Percentiles rank a stretch among this genome's conserved stretches.
Conservation (phyloP, 179 eudicot genomes). For the Spinacia oleracea region DNA sequence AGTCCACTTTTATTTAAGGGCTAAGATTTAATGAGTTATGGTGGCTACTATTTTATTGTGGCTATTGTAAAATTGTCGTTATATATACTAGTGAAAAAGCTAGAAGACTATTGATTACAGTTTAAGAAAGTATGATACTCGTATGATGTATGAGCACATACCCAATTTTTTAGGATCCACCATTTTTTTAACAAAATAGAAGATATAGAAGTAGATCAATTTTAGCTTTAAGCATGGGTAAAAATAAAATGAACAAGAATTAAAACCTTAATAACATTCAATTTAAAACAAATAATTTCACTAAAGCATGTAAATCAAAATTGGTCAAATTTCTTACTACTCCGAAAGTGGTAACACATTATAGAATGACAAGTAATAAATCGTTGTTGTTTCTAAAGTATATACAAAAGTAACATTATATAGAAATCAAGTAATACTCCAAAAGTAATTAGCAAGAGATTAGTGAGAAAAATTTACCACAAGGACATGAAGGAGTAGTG, state of each 20-base stretch:
- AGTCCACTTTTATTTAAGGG: no score
- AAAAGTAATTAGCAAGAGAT: neutral
- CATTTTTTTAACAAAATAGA: neutral
- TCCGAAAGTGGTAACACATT: no score
- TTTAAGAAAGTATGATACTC: neutral
- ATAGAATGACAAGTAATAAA: no score
- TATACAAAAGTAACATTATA: neutral
- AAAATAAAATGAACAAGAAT: no score
- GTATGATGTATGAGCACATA: conserved; percentile 17
- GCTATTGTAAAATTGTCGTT: no score
- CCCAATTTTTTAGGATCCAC: neutral
- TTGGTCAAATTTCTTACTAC: no score
- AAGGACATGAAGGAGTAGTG: conserved; percentile 38
- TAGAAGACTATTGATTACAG: neutral
- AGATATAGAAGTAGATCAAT: neutral
- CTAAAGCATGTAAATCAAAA: no score
- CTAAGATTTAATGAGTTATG: no score
- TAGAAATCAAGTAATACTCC: neutral
- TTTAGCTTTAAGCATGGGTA: no score
- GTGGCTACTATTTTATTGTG: no score
- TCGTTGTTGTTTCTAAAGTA: no score
- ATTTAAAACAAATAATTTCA: neutral
- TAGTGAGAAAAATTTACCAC: conserved; percentile 27
- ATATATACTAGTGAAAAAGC: neutral
- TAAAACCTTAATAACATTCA: no score